Percentiles rank a stretch among this genome's conserved stretches.
phyloP scores from a whole-genome alignment of 2,329 filamentous ascomycete genomes.

The Cladosporium sp. region DNA sequence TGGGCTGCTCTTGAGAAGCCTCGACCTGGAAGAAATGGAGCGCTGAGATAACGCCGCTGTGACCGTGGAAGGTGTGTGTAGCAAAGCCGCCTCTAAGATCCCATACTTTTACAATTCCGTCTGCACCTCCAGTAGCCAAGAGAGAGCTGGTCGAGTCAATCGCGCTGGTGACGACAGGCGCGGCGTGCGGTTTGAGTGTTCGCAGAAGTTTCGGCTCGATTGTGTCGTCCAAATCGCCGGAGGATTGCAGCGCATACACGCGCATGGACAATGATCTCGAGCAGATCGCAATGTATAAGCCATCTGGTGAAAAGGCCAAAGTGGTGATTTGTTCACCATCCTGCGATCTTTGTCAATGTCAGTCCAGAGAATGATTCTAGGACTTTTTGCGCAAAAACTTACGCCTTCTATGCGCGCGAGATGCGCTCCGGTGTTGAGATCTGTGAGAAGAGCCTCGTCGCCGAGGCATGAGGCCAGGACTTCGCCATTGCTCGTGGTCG shows the following conservation, averaged over 20 bases:
- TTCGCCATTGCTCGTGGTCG: constrained; percentile 74
- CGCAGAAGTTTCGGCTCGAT: constrained; percentile 67
- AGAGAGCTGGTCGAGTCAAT: constrained; percentile 85
- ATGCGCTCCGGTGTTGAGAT: constrained; percentile 77
- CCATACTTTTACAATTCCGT: constrained; percentile 95
- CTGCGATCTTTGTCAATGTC: constrained; percentile 39
- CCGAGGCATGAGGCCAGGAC: constrained; percentile 86
- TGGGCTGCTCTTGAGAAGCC: constrained; percentile 17
- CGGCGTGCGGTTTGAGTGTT: constrained; percentile 83
- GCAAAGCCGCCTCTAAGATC: constrained; percentile 86
- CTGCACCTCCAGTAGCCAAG: constrained; percentile 86
- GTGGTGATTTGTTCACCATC: constrained; percentile 71
- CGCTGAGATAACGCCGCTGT: constrained; percentile 86
- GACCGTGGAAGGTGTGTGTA: constrained; percentile 92
- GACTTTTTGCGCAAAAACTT: constrained; percentile 31
- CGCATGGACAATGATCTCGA: constrained; percentile 96
- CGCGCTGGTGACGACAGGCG: constrained; percentile 81
- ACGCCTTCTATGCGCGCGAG: constrained; percentile 85
- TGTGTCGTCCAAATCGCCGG: constrained; percentile 50
- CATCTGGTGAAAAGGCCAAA: constrained; percentile 77
- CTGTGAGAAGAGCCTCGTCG: constrained; percentile 84
- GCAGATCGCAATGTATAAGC: constrained; percentile 82
- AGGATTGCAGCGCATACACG: constrained; percentile 70
- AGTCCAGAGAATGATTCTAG: constrained; percentile 23
- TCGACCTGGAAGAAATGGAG: constrained; percentile 77